These are phyloP conservation scores for Fusarium euwallaceae DNA, from an alignment of 2,329 filamentous ascomycete species.

Conservation along the genomic window DNA sequence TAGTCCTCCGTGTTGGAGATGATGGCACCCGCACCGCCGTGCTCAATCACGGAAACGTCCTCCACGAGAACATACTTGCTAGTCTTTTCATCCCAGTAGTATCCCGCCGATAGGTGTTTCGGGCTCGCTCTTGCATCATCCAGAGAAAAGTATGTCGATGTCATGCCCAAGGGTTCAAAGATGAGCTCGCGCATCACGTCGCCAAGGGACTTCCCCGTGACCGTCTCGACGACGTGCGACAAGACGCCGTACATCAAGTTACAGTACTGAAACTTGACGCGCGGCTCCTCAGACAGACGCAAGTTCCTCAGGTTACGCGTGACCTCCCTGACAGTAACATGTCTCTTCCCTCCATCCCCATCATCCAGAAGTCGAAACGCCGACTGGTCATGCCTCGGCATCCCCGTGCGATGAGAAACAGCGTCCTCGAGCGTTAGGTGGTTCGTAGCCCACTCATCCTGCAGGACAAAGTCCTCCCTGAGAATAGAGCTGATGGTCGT, in stretches of 20 bases:
- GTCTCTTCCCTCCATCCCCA: conserved; percentile 48
- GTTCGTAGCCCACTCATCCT: conserved; percentile 59
- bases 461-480: conserved; percentile 65
- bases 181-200: conserved; percentile 57
- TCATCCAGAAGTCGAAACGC: conserved; percentile 31
- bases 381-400: conserved; percentile 57
- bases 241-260: conserved; percentile 64
- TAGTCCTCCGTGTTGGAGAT: conserved; percentile 65
- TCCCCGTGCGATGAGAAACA: conserved; percentile 65
- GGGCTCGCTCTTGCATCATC: conserved; percentile 43
- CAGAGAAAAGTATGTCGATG: conserved; percentile 54
- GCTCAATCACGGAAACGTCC: conserved; percentile 43
- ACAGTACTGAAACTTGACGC: conserved; percentile 61
- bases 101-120: conserved; percentile 56
- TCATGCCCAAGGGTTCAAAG: conserved; percentile 63
- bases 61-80: conserved; percentile 37
- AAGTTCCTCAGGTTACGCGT: conserved; percentile 61
- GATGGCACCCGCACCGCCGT: conserved; percentile 57
- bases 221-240: conserved; percentile 60
- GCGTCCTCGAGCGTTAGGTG: conserved; percentile 68
- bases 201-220: conserved; percentile 55
- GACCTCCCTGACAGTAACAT: conserved; percentile 50
- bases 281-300: conserved; percentile 57
- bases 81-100: conserved; percentile 53
- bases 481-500: conserved; percentile 62